These are phyloP conservation scores for Fusarium acutatum DNA, from an alignment of 2,329 filamentous ascomycete genomes.

Conservation along the genomic window DNA sequence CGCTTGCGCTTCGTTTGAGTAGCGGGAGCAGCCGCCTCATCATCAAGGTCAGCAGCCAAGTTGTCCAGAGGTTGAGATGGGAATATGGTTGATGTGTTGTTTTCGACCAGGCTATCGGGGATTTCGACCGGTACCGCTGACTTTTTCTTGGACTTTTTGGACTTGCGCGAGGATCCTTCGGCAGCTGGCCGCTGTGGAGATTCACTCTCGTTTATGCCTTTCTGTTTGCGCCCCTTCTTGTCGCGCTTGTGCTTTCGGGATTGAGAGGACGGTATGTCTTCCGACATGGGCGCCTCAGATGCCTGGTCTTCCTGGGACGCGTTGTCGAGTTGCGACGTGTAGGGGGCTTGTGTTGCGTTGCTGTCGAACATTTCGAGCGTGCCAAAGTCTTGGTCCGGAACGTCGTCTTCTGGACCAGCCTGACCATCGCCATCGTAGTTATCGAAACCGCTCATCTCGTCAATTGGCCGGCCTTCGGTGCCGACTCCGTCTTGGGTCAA, in stretches of 20 bases:
- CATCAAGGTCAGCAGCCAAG: constrained; percentile 17
- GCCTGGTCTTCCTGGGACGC: constrained; percentile 30
- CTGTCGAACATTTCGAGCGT: constrained; percentile 51
- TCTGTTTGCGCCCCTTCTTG: constrained; percentile 45
- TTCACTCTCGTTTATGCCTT: constrained; percentile 22
- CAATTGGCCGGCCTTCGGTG: constrained; percentile 34
- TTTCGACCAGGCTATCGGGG: constrained; percentile 28
- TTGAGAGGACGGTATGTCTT: constrained; percentile 30
- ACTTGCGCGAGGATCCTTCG: constrained; percentile 35
- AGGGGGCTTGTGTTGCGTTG: constrained; percentile 45
- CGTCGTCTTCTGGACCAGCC: constrained; percentile 30
- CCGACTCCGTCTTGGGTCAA: constrained; percentile 35
- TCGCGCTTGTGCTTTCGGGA: constrained; percentile 44
- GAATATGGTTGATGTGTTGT: constrained; percentile 1
- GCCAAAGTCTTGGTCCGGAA: constrained; percentile 46
- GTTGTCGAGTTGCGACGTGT: constrained; percentile 41
- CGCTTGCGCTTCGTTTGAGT: constrained; percentile 47
- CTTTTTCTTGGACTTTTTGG: constrained; percentile 41
- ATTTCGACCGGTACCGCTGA: constrained; percentile 27
- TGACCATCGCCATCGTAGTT: constrained; percentile 38
- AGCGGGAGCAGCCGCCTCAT: constrained; percentile 30
- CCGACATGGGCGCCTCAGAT: constrained; percentile 45
- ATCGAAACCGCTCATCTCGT: constrained; percentile 39
- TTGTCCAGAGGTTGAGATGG: constrained; percentile 16
- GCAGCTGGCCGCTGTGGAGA: constrained; percentile 22